These are phyloP conservation scores for Heliocybe sulcata DNA, from an alignment of 1,284 basidiomycete genomes.

Conservation along the genomic window DNA sequence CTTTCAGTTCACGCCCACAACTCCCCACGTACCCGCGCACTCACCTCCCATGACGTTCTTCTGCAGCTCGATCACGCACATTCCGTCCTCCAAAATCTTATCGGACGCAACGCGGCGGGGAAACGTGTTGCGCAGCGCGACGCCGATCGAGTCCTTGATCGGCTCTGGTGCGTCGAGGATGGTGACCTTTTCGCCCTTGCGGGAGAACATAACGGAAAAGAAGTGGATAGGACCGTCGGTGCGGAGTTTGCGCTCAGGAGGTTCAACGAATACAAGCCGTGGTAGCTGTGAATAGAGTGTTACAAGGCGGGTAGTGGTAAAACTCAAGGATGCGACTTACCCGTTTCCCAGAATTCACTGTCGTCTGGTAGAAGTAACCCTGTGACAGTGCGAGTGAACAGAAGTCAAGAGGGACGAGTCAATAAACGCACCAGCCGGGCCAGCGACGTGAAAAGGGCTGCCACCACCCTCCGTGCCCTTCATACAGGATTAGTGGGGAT, in stretches of 20 bases:
- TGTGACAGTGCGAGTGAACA: constrained; percentile 11
- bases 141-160: constrained; percentile 18
- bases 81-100: constrained; percentile 36
- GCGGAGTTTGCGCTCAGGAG: constrained; percentile 10
- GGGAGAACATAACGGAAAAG: constrained; percentile 55
- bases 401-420: constrained; percentile 2
- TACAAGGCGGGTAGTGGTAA: constrained; percentile 4
- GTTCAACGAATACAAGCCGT: constrained; percentile 50
- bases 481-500: background rate
- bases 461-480: constrained; percentile 37
- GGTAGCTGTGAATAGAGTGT: constrained; percentile 35
- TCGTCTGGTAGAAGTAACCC: constrained; percentile 50
- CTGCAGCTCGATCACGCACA: constrained; percentile 43
- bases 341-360: constrained; percentile 45
- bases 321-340: constrained; percentile 28
- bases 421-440: constrained; percentile 25
- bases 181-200: constrained; percentile 45
- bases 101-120: constrained; percentile 44
- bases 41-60: constrained; percentile 31
- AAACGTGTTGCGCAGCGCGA: constrained; percentile 24
- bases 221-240: constrained; percentile 44
- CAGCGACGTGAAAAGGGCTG: constrained; percentile 32
- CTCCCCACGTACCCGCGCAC: constrained; percentile 5
- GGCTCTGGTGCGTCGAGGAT: constrained; percentile 47
- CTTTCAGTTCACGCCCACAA: background rate